A percentile compares a stretch with the other conserved stretches of the same genome.
phyloP scores from a whole-genome alignment of 768 basidiomycete species.

The Ramaria rubella region DNA sequence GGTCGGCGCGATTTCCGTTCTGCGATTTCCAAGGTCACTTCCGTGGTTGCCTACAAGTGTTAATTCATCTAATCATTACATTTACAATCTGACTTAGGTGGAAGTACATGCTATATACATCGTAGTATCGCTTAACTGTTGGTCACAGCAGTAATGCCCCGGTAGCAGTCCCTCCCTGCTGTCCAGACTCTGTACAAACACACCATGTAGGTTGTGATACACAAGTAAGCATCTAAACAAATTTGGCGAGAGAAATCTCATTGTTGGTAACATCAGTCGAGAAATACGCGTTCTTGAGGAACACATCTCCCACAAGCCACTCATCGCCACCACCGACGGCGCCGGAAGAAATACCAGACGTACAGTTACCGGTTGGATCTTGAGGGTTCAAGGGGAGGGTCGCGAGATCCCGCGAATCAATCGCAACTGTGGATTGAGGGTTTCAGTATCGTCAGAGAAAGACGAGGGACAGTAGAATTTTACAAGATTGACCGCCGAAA shows the following conservation, averaged over 20 bases:
- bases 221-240: constrained; percentile 27
- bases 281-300: constrained; percentile 73
- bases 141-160: too few species aligned
- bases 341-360: constrained; percentile 63
- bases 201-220: not conserved
- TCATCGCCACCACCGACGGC: constrained; percentile 49
- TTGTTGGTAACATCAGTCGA: constrained; percentile 56
- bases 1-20: too few species aligned
- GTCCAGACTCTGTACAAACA: too few species aligned
- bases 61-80: too few species aligned
- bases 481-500: constrained; percentile 46
- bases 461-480: not conserved
- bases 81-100: too few species aligned
- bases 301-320: constrained; percentile 72
- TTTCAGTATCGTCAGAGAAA: not conserved
- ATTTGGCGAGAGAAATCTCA: constrained; percentile 52
- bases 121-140: too few species aligned
- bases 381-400: constrained; percentile 48
- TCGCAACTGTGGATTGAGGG: constrained; percentile 30
- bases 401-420: constrained; percentile 60
- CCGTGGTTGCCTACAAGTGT: too few species aligned
- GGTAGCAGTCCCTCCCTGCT: too few species aligned
- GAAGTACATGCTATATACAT: too few species aligned
- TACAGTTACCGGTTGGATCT: constrained; percentile 52
- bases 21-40: too few species aligned